Evolutionary conservation across 192 early-diverging fungal species (phyloP).

Genomic region (Mortierella alpina): DNA sequence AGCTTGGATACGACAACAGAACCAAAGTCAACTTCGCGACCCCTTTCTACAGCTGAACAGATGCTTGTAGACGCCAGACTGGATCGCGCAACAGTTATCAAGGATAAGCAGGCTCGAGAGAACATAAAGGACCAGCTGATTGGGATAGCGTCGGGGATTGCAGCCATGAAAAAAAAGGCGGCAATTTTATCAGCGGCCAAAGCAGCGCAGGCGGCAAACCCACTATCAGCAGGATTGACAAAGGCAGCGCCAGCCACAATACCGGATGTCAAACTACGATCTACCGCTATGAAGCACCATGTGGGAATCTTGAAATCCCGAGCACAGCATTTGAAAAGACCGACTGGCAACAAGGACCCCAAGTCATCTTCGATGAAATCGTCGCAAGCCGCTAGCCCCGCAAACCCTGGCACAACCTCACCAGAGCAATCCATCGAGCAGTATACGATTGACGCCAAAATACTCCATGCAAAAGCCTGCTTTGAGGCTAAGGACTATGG

Average conservation of each 20-base stretch:
- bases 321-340: neutral
- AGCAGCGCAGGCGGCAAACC: neutral
- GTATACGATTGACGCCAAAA: neutral
- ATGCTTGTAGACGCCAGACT: too few species aligned
- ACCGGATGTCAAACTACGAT: neutral
- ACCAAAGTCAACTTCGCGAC: neutral
- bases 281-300: conserved; percentile 3
- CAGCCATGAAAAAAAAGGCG: neutral
- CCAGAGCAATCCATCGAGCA: too few species aligned
- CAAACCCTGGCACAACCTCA: too few species aligned
- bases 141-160: neutral
- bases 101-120: too few species aligned
- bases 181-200: neutral
- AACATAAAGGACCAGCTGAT: neutral
- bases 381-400: too few species aligned
- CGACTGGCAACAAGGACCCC: too few species aligned
- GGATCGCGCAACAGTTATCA: too few species aligned
- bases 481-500: conserved; percentile 1
- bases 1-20: neutral
- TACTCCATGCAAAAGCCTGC: conserved; percentile 9
- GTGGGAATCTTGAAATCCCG: neutral
- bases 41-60: too few species aligned
- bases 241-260: conserved; percentile 1
- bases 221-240: neutral
- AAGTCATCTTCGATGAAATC: too few species aligned